Base-by-base conservation (phyloP, 164 flowering plant genomes). In the Piper longum region DNA sequence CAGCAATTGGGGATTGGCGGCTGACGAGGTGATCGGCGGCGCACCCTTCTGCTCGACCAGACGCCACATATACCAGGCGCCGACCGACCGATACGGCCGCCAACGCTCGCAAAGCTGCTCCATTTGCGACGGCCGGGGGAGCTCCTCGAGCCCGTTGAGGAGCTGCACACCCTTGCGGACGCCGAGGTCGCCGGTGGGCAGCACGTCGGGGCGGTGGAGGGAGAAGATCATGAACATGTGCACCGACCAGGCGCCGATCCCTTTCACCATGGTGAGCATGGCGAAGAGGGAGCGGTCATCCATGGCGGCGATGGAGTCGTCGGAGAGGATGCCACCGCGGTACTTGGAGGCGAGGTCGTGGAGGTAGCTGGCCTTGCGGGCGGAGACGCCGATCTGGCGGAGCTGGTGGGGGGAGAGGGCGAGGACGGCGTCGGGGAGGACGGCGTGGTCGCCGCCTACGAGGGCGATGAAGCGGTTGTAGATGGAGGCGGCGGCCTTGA, bases 181-280 rank as follows among this genome's bases (percentile, higher is more conserved):
- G 9, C 89, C 85, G 18, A 90, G 80, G 72, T 93, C 99, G 13
- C 84, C 85, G 1, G 88, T n/a, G n/a, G n/a, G n/a, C n/a, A n/a
- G n/a, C n/a, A n/a, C n/a, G n/a, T n/a, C n/a, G n/a, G n/a, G n/a
- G n/a, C 85, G 1, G 88, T 87, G 96, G 14, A 93, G 76, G 41
- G 96, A 87, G 70, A 88, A 87, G 19, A 93, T 88, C 99, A 93
- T 90, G 72, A 93, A 93, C 99, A 90, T 93, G 59, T 93, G 99
- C 6, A 88, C 97, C 0, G 97, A 88, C 99, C 99, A 90, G 2
- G 92, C 81, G 2, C 99, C 97, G 44, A 93, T 90, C 13, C 99
- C 99, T 70, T n/a, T 87, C 16, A 93, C 99, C 99, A 93, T 93
- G 0, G 97, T 87, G 2, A 93, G 83, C 99, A 93, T 93, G 1